A percentile compares a stretch with the other conserved stretches of the same genome.
These are phyloP conservation scores for Spathaspora passalidarum DNA, from an alignment of 805 yeast species.

Conservation along the genomic window DNA sequence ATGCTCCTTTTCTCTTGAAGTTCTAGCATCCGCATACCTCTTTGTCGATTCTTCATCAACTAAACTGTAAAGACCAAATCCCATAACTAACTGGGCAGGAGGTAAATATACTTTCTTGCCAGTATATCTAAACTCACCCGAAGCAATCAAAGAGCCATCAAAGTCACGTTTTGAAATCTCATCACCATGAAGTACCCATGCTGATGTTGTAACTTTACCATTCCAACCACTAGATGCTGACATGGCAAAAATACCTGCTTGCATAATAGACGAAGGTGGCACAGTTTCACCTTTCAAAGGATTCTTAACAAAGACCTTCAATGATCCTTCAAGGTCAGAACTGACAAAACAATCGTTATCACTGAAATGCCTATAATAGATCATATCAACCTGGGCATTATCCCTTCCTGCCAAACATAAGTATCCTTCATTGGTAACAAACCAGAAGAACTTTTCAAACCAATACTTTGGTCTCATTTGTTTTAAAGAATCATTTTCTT, in stretches of 20 bases:
- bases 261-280: conserved; percentile 84
- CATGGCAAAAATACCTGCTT: conserved; percentile 85
- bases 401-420: conserved; percentile 87
- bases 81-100: conserved; percentile 86
- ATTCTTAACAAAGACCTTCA: conserved; percentile 78
- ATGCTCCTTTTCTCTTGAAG: conserved; percentile 31
- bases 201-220: conserved; percentile 71
- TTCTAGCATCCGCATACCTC: conserved; percentile 24
- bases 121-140: conserved; percentile 58
- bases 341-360: conserved; percentile 70
- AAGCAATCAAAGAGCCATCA: conserved; percentile 53
- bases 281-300: conserved; percentile 67
- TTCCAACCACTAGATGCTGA: conserved; percentile 89
- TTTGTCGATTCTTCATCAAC: conserved; percentile 54
- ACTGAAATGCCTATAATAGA: conserved; percentile 73
- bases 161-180: conserved; percentile 70
- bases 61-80: conserved; percentile 78
- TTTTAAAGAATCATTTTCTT: conserved; percentile 49
- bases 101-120: conserved; percentile 61
- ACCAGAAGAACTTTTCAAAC: conserved; percentile 96
- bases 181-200: conserved; percentile 78
- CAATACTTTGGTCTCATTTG: conserved; percentile 72
- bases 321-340: conserved; percentile 70
- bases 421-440: conserved; percentile 85
- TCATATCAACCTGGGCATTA: conserved; percentile 70